Evolutionary conservation across 1,284 basidiomycete species (phyloP).

Genomic region (Austroboletus niveus): DNA sequence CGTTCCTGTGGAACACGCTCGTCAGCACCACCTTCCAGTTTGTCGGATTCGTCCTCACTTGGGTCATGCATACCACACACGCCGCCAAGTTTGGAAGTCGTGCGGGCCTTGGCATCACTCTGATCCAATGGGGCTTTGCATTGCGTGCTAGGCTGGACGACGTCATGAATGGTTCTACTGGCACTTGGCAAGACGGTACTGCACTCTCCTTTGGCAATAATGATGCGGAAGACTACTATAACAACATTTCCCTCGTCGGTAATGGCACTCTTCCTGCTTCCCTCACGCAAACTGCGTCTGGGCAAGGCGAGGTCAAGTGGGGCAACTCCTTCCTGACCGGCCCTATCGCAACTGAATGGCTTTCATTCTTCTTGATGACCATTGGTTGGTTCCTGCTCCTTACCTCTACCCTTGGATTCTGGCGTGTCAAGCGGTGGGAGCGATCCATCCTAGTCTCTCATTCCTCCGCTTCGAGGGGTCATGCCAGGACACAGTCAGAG

Average conservation of each 20-base stretch:
- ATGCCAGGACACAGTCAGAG: constrained; percentile 25
- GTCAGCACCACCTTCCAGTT: constrained; percentile 97
- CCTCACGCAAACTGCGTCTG: constrained; percentile 8
- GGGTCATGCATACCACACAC: constrained; percentile 92
- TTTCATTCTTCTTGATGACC: constrained; percentile 93
- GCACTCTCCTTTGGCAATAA: constrained; percentile 40
- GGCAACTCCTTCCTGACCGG: constrained; percentile 37
- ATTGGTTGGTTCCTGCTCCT: constrained; percentile 92
- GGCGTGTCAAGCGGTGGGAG: constrained; percentile 90
- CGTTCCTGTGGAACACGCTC: constrained; percentile 90
- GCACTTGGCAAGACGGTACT: constrained; percentile 25
- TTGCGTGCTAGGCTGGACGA: constrained; percentile 52
- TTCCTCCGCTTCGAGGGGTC: constrained; percentile 17
- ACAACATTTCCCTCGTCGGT: constrained; percentile 12
- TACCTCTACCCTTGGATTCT: constrained; percentile 86
- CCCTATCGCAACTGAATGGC: constrained; percentile 77
- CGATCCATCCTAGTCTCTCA: constrained; percentile 61
- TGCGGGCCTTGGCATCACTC: constrained; percentile 91
- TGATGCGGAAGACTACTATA: constrained; percentile 49
- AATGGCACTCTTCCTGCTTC: constrained; percentile 14
- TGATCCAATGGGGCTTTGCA: constrained; percentile 94
- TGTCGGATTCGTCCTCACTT: constrained; percentile 93
- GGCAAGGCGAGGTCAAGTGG: constrained; percentile 18
- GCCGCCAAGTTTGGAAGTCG: constrained; percentile 93
- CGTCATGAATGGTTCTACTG: constrained; percentile 27